Percentiles rank a stretch among this genome's conserved stretches.
Evolutionary conservation across 805 yeast genomes (phyloP).

Genomic region (Candida incommunis): DNA sequence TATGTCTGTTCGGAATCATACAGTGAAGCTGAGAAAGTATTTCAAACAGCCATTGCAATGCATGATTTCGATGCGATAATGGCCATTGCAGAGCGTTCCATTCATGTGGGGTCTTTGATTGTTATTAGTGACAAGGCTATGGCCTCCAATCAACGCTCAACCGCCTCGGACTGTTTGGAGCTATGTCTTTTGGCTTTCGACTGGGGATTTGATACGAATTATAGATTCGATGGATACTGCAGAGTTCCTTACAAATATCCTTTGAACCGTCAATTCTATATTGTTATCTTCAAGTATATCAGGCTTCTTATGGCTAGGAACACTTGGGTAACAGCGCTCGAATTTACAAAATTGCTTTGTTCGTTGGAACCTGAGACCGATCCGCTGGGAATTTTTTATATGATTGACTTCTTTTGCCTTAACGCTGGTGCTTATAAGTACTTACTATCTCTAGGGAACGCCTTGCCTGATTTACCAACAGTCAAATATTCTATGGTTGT

Average conservation of each 20-base stretch:
- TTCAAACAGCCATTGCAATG: neutral
- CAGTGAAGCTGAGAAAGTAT: neutral
- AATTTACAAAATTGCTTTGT: neutral
- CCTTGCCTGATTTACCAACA: neutral
- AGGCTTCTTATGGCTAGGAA: neutral
- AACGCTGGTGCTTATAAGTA: neutral
- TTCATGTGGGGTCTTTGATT: neutral
- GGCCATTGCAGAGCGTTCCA: neutral
- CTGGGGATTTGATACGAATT: neutral
- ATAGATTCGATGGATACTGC: neutral
- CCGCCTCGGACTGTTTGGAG: neutral
- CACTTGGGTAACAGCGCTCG: neutral
- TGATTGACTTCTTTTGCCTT: constrained; percentile 1
- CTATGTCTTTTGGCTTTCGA: neutral
- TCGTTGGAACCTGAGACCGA: neutral
- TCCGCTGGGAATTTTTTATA: neutral
- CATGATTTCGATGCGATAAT: neutral
- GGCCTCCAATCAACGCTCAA: neutral
- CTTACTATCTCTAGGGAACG: neutral
- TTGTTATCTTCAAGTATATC: neutral
- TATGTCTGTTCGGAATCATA: neutral
- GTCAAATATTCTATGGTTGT: neutral
- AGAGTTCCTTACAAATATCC: neutral
- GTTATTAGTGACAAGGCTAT: neutral
- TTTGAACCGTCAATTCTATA: neutral